Conservation (phyloP, 108 stramenopile species). For the Skeletonema marinoi region DNA sequence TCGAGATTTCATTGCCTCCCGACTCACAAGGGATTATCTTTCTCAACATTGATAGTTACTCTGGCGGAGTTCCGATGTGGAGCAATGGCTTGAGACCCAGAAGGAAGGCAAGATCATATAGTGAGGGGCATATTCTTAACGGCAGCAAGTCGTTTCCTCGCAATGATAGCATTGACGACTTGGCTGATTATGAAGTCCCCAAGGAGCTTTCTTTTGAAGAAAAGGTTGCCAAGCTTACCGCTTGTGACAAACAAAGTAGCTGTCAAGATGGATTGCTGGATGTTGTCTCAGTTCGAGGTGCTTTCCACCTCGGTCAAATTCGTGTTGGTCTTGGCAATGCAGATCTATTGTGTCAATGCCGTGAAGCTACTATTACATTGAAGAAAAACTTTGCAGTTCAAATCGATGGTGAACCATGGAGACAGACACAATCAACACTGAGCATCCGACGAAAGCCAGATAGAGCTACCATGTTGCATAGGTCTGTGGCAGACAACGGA, state of each 20-base stretch:
- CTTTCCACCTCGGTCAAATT: conserved; percentile 89
- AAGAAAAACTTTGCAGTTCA: conserved; percentile 82
- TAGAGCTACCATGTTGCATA: conserved; percentile 75
- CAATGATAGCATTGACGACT: conserved; percentile 64
- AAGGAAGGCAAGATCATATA: conserved; percentile 19
- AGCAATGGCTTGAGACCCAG: conserved; percentile 54
- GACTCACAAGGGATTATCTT: conserved; percentile 91
- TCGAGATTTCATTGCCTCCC: conserved; percentile 79
- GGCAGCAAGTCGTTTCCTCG: conserved; percentile 36
- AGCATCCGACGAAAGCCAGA: conserved; percentile 65
- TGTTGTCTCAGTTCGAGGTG: conserved; percentile 81
- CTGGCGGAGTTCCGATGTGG: conserved; percentile 90
- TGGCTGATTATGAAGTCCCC: conserved; percentile 14
- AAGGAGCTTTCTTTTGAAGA: conserved; percentile 50
- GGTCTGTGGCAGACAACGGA: conserved; percentile 64
- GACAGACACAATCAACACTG: conserved; percentile 64
- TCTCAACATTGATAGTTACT: conserved; percentile 90
- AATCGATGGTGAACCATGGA: conserved; percentile 92
- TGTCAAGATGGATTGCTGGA: conserved; percentile 90
- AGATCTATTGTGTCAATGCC: conserved; percentile 78
- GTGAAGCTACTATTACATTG: conserved; percentile 66
- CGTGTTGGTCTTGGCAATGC: conserved; percentile 85
- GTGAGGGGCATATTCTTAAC: conserved; percentile 29
- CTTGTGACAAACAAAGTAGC: conserved; percentile 72
- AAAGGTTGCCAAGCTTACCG: conserved; percentile 50